Percentiles rank a stretch among this genome's conserved stretches.
Evolutionary conservation across 768 basidiomycete genomes (phyloP).

Genomic region (Pulveroboletus frians): DNA sequence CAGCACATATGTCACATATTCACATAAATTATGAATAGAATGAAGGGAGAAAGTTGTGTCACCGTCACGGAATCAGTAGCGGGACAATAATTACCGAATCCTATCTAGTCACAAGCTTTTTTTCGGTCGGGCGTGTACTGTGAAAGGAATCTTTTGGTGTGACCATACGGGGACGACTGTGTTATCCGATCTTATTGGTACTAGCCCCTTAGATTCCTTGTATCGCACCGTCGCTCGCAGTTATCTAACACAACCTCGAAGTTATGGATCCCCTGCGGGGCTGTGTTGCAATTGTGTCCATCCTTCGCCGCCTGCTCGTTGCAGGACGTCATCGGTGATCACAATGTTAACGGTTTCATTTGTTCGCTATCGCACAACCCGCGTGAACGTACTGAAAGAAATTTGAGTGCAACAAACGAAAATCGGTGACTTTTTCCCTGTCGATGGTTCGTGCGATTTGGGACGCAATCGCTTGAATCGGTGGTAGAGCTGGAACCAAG

Average conservation of each 20-base stretch:
- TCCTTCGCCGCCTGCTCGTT: background rate
- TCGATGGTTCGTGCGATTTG: background rate
- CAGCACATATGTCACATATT: too few species aligned
- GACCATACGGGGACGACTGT: too few species aligned
- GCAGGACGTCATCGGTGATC: background rate
- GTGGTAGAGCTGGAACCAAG: background rate
- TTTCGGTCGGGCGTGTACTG: too few species aligned
- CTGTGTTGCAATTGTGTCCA: constrained; percentile 8
- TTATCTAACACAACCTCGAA: constrained; percentile 10
- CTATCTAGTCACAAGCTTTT: too few species aligned
- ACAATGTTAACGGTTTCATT: background rate
- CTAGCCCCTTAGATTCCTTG: too few species aligned
- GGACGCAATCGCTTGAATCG: background rate
- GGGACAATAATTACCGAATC: too few species aligned
- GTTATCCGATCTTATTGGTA: too few species aligned
- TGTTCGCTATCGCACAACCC: constrained; percentile 1
- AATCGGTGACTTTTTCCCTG: background rate
- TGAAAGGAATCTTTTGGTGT: too few species aligned
- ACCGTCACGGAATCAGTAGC: too few species aligned
- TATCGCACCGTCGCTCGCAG: fast-evolving
- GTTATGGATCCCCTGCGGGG: constrained; percentile 13
- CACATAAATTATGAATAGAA: too few species aligned
- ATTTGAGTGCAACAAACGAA: background rate
- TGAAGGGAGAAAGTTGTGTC: too few species aligned
- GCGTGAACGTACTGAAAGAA: background rate